These are phyloP conservation scores for Trapa incisa DNA, from an alignment of 345 rosid species.

Conservation along the genomic window DNA sequence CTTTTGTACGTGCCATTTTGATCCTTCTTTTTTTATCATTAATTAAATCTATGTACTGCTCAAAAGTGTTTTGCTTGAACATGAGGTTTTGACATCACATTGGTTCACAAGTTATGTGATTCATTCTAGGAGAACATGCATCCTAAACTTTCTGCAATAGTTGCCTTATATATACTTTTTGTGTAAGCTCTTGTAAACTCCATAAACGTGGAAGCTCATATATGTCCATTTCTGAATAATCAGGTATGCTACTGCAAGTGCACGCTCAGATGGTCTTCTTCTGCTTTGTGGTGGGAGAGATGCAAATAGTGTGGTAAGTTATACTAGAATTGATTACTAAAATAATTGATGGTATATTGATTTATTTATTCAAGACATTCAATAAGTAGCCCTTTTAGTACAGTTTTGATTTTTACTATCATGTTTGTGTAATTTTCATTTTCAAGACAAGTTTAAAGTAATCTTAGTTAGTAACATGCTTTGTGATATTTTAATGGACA, in stretches of 20 bases:
- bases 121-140: too few species aligned
- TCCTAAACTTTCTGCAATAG: too few species aligned
- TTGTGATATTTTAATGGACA: not conserved
- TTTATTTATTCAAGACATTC: not conserved
- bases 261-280: conserved; percentile 99
- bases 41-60: too few species aligned
- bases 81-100: too few species aligned
- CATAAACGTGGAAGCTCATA: not conserved
- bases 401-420: not conserved
- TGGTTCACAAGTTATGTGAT: too few species aligned
- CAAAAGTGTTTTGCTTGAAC: too few species aligned
- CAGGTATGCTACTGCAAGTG: conserved; percentile 99
- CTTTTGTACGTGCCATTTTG: too few species aligned
- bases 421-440: not conserved
- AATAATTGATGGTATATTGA: too few species aligned
- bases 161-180: too few species aligned
- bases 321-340: not conserved
- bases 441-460: too few species aligned
- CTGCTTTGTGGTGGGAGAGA: conserved; percentile 99
- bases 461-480: not conserved
- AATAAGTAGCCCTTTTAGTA: not conserved
- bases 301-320: conserved; percentile 89
- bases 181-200: too few species aligned
- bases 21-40: too few species aligned
- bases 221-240: conserved; percentile 8